Conservation (phyloP, 129 eudicot species). For the Cynara cardunculus region DNA sequence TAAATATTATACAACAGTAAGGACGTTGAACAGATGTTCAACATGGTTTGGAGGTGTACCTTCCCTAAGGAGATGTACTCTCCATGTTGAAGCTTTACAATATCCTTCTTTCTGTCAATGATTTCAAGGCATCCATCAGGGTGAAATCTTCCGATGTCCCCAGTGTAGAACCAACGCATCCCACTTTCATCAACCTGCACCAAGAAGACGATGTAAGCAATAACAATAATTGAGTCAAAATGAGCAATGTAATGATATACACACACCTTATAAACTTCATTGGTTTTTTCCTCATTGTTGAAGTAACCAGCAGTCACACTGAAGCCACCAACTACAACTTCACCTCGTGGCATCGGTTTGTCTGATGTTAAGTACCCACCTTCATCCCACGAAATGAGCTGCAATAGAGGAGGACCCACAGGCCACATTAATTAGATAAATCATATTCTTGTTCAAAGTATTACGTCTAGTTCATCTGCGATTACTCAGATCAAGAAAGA, state of each 20-base stretch:
- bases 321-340: conserved; percentile 80
- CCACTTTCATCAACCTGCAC: conserved; percentile 86
- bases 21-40: not conserved
- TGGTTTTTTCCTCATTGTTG: conserved; percentile 78
- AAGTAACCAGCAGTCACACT: conserved; percentile 89
- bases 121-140: conserved; percentile 97
- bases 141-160: conserved; percentile 92
- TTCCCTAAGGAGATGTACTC: conserved; percentile 94
- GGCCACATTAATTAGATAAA: not conserved
- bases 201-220: not conserved
- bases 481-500: not conserved
- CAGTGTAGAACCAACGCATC: conserved; percentile 95
- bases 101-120: conserved; percentile 93
- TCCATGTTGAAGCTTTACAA: conserved; percentile 98
- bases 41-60: conserved; percentile 35
- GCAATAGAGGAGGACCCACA: conserved; percentile 25
- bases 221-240: not conserved
- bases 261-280: conserved; percentile 76
- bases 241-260: not conserved
- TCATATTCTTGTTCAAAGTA: not conserved
- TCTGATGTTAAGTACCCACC: conserved; percentile 79
- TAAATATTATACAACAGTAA: not conserved
- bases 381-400: conserved; percentile 99
- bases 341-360: conserved; percentile 97
- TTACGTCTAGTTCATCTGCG: not conserved